A percentile compares a stretch with the other conserved stretches of the same genome.
Conservation (phyloP, 2,329 filamentous ascomycete species). For the Beauveria sp. region DNA sequence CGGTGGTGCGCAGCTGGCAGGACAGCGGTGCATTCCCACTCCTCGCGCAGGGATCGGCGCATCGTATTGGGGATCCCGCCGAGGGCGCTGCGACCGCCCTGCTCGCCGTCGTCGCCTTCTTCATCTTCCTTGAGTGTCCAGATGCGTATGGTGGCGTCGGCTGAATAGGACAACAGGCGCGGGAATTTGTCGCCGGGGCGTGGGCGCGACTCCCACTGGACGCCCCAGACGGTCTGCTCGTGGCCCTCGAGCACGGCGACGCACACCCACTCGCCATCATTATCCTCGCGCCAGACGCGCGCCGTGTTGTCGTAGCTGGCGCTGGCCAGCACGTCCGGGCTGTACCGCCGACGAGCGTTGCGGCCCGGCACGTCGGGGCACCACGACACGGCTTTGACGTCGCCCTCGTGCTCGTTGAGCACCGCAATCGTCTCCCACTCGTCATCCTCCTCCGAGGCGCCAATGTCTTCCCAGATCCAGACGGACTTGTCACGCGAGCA, state of each 20-base stretch:
- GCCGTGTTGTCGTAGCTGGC: slow-evolving; percentile 94
- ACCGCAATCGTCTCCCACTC: slow-evolving; percentile 97
- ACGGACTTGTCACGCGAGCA: slow-evolving; percentile 89
- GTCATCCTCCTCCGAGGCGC: slow-evolving; percentile 65
- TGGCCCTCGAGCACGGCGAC: slow-evolving; percentile 77
- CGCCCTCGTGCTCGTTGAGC: slow-evolving; percentile 86
- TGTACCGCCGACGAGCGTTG: slow-evolving; percentile 38
- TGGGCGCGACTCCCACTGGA: slow-evolving; percentile 59
- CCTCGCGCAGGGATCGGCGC: slow-evolving; percentile 67
- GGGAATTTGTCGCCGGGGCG: slow-evolving; percentile 36
- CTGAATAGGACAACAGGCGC: slow-evolving; percentile 73
- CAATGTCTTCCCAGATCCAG: slow-evolving; percentile 97
- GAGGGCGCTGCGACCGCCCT: slow-evolving; percentile 29
- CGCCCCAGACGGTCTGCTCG: slow-evolving; percentile 78
- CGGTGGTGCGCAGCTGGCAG: slow-evolving; percentile 70
- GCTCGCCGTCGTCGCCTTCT: slow-evolving; percentile 31
- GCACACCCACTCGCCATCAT: slow-evolving; percentile 85
- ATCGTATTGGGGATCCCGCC: slow-evolving; percentile 83
- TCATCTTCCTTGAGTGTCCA: slow-evolving; percentile 61
- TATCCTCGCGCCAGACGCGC: slow-evolving; percentile 80
- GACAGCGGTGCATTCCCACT: slow-evolving; percentile 71
- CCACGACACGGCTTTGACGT: slow-evolving; percentile 93
- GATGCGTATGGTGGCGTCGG: slow-evolving; percentile 70
- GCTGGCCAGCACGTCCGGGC: slow-evolving; percentile 70
- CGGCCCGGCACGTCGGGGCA: slow-evolving; percentile 60